Evolutionary conservation across 2,329 filamentous ascomycete genomes (phyloP).

Genomic region (Onygenales sp.): DNA sequence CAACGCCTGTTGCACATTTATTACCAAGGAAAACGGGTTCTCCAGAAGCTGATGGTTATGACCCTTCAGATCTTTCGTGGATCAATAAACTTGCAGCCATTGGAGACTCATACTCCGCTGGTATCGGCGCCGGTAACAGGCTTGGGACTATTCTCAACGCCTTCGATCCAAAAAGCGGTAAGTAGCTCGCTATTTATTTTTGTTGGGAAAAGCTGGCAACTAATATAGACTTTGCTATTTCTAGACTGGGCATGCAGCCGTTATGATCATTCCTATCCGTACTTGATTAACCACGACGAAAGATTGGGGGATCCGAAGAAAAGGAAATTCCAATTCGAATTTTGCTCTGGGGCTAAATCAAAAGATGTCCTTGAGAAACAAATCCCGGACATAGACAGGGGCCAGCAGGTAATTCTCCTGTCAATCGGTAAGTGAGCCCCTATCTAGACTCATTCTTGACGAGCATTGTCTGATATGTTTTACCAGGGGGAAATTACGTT

Average conservation of each 20-base stretch:
- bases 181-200: too few relatives aligned
- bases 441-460: neutral
- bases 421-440: neutral
- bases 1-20: neutral
- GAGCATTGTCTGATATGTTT: neutral
- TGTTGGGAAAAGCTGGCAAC: too few relatives aligned
- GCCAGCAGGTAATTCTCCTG: neutral
- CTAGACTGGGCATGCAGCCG: too few relatives aligned
- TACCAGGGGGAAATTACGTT: neutral
- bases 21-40: neutral
- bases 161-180: too few relatives aligned
- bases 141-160: neutral
- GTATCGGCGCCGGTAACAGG: conserved; percentile 8
- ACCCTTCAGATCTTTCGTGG: conserved; percentile 6
- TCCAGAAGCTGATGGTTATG: neutral
- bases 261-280: too few relatives aligned
- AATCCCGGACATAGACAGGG: neutral
- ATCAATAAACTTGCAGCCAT: conserved; percentile 10
- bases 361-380: neutral
- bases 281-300: neutral
- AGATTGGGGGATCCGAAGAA: neutral
- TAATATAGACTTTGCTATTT: too few relatives aligned
- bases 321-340: conserved; percentile 1
- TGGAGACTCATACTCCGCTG: conserved; percentile 10
- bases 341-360: neutral